Percentiles rank a stretch among this genome's conserved stretches.
These are phyloP conservation scores for Thelephora terrestris DNA, from an alignment of 1,284 basidiomycete genomes.

Conservation along the genomic window DNA sequence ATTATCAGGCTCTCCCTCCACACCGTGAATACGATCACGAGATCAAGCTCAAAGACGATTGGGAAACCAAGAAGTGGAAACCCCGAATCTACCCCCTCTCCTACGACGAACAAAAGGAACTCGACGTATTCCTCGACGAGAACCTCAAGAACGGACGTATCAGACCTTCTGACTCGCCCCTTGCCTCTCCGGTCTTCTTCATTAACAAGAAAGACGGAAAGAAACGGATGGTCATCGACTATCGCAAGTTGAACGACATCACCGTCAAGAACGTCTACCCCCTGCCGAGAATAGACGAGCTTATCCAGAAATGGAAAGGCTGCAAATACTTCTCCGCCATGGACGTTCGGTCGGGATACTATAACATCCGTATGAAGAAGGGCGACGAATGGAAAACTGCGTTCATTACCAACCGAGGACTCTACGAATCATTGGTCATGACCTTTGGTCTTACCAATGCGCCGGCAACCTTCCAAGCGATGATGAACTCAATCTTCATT, in stretches of 20 bases:
- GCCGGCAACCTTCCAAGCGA: conserved; percentile 12
- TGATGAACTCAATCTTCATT: conserved; percentile 13
- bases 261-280: conserved; percentile 14
- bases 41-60: too few relatives aligned
- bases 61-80: too few relatives aligned
- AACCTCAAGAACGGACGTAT: conserved; percentile 22
- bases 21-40: too few relatives aligned
- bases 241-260: conserved; percentile 10
- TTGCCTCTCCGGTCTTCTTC: conserved; percentile 18
- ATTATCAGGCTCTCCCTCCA: too few relatives aligned
- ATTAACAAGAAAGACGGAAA: conserved; percentile 16
- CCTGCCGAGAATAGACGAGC: conserved; percentile 19
- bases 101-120: conserved; percentile 13
- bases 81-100: conserved; percentile 18
- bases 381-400: conserved; percentile 11
- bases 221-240: conserved; percentile 10
- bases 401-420: conserved; percentile 7
- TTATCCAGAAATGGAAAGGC: conserved; percentile 9
- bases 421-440: conserved; percentile 11
- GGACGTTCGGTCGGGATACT: conserved; percentile 9
- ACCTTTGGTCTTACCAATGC: conserved; percentile 9
- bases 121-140: conserved; percentile 17
- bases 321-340: conserved; percentile 4
- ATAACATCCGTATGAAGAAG: conserved; percentile 10
- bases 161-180: conserved; percentile 17